These are phyloP conservation scores for Verticillium alfalfae DNA, from an alignment of 2,329 filamentous ascomycete species.

Conservation along the genomic window DNA sequence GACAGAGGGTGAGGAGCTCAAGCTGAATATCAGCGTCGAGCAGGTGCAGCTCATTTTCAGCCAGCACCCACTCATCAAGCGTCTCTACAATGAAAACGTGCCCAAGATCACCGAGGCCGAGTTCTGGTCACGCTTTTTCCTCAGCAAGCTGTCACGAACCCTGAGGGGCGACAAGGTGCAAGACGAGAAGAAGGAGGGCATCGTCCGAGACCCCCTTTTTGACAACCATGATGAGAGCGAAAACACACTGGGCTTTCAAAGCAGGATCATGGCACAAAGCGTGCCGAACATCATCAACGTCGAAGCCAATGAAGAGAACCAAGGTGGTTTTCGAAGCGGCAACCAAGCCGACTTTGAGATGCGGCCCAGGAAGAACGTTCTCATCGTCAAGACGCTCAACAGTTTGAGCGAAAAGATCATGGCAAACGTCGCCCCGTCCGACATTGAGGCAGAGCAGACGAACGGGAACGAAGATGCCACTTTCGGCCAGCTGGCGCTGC, in stretches of 20 bases:
- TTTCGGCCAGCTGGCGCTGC: conserved; percentile 69
- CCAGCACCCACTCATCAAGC: conserved; percentile 86
- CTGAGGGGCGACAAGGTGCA: conserved; percentile 82
- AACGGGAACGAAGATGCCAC: conserved; percentile 67
- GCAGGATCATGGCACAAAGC: conserved; percentile 53
- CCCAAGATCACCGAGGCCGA: conserved; percentile 71
- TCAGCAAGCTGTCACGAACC: conserved; percentile 84
- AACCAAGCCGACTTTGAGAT: conserved; percentile 89
- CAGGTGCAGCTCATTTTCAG: conserved; percentile 90
- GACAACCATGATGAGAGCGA: conserved; percentile 80
- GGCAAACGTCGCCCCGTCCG: conserved; percentile 75
- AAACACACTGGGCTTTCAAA: conserved; percentile 49
- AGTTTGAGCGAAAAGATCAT: conserved; percentile 90
- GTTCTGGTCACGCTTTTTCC: conserved; percentile 94
- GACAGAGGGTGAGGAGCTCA: conserved; percentile 67
- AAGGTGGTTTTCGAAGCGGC: conserved; percentile 74
- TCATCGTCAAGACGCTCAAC: conserved; percentile 85
- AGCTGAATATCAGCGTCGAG: conserved; percentile 81
- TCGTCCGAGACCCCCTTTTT: conserved; percentile 60
- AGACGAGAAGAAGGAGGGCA: conserved; percentile 60
- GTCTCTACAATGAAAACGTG: conserved; percentile 89
- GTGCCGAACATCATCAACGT: conserved; percentile 89
- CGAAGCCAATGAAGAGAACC: conserved; percentile 90
- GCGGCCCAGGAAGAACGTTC: conserved; percentile 74
- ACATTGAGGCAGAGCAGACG: conserved; percentile 52